A percentile compares a stretch with the other conserved stretches of the same genome.
phyloP scores from a whole-genome alignment of 2,329 filamentous ascomycete genomes.

The Microsporum canis region DNA sequence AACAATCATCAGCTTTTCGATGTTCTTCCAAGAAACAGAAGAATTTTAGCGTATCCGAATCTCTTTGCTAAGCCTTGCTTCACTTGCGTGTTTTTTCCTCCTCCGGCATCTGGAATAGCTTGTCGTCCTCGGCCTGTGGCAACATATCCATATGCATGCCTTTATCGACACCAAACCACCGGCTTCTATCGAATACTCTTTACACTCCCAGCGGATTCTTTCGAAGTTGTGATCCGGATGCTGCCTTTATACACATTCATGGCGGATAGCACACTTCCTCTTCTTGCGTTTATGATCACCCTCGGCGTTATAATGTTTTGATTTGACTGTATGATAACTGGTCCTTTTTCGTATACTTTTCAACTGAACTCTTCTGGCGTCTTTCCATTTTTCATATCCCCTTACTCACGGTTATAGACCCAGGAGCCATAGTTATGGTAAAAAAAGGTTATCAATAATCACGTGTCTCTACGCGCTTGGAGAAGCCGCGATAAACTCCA shows the following conservation, averaged over 20 bases:
- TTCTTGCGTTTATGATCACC: background rate
- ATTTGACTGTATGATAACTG: constrained; percentile 1
- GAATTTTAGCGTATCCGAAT: constrained; percentile 50
- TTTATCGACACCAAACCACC: background rate
- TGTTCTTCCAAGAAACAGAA: constrained; percentile 97
- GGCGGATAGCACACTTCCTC: background rate
- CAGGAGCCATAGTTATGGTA: no score
- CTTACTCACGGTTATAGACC: background rate
- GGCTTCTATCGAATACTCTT: background rate
- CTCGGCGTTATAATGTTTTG: background rate
- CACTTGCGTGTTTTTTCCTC: background rate
- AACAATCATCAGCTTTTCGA: constrained; percentile 93
- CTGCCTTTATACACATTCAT: background rate
- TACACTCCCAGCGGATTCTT: background rate
- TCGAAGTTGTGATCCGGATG: background rate
- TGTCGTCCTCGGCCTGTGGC: background rate
- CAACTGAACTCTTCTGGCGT: background rate
- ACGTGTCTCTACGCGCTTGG: background rate
- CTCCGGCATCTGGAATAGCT: background rate
- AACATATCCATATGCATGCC: background rate
- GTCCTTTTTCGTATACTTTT: background rate
- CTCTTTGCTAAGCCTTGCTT: background rate
- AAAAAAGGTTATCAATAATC: background rate
- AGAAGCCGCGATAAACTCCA: background rate
- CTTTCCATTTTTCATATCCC: background rate